A percentile compares a stretch with the other conserved stretches of the same genome.
phyloP scores from a whole-genome alignment of 148 eudicot genomes.

The Vaccinium corymbosum region DNA sequence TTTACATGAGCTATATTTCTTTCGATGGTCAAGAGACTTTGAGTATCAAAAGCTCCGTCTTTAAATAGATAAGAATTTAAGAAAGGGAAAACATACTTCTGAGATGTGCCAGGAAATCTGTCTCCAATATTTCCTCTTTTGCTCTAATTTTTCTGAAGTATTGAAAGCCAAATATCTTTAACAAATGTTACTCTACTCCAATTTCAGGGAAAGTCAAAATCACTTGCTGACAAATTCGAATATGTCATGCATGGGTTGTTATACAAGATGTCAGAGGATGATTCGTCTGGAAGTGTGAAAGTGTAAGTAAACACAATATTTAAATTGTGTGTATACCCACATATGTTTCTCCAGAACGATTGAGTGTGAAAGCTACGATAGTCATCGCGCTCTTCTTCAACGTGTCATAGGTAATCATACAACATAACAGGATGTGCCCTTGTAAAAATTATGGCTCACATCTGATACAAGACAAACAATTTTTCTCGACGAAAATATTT shows the following conservation, averaged over 20 bases:
- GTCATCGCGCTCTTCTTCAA: not conserved
- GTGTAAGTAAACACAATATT: not conserved
- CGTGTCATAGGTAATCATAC: not conserved
- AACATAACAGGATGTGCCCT: not conserved
- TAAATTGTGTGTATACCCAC: not conserved
- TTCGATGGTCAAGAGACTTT: not conserved
- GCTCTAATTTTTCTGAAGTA: not conserved
- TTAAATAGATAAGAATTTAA: too few relatives aligned
- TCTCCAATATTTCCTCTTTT: not conserved
- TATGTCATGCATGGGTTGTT: constrained; percentile 88
- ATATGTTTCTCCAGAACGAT: not conserved
- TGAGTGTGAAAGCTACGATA: not conserved
- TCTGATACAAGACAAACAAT: not conserved
- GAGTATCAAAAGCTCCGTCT: not conserved
- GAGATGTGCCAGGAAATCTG: not conserved
- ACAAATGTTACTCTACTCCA: not conserved
- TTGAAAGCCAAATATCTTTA: not conserved
- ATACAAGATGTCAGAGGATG: constrained; percentile 61
- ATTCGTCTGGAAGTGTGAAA: not conserved
- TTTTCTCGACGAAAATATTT: not conserved
- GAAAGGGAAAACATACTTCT: not conserved
- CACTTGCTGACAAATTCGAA: constrained; percentile 88
- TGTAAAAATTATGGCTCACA: not conserved
- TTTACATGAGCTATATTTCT: not conserved
- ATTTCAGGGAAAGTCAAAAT: constrained; percentile 64